Evolutionary conservation across 2,329 filamentous ascomycete species (phyloP), one percentile per base, ranked within the genome.

Genomic region (Microdochium paspali): DNA sequence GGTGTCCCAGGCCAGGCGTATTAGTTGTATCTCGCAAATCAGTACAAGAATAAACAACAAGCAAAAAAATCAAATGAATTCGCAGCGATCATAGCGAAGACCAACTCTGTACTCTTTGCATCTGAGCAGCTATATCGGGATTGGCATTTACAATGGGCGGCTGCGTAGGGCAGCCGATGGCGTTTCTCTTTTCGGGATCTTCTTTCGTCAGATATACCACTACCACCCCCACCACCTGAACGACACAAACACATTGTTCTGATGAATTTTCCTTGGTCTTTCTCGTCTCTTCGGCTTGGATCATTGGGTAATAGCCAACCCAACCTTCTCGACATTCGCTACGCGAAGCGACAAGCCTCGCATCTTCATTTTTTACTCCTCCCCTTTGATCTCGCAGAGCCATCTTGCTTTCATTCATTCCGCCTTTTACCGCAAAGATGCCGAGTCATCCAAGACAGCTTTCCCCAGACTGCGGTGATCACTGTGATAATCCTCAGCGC

Each of bases 1-100:
- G 75, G 77, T 24, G 71, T 81, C 35, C 74, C 76, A 5, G 74
- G 74, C 30, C 75, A 78, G 60, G 74, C 75, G 3, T 72, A 71
- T 48, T 76, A 57, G 53, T 20, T 20, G 4, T 9, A 40, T 7
- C 18, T n/a, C 18, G 35, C 35, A 40, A 21, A 20, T 21, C 18
- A 20, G 15, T 40, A 40, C 15, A 40, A 40, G 23, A 40, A 10
- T 21, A 40, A 28, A 28, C 18, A 21, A 20, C 35, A 40, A 21
- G n/a, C 35, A 40, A 20, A 3, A 40, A 40, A 40, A 40, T n/a
- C n/a, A n/a, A 40, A 12, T 40, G 35, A 21, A 20, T 40, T 40
- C 23, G 18, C 35, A 40, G 35, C 35, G 35, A 21, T 40, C 35
- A 40, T 40, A 40, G 35, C 35, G 35, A 21, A 40, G 35, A 40